Evolutionary conservation across 1,284 basidiomycete species (phyloP).

Genomic region (Fomitopsis palustris): DNA sequence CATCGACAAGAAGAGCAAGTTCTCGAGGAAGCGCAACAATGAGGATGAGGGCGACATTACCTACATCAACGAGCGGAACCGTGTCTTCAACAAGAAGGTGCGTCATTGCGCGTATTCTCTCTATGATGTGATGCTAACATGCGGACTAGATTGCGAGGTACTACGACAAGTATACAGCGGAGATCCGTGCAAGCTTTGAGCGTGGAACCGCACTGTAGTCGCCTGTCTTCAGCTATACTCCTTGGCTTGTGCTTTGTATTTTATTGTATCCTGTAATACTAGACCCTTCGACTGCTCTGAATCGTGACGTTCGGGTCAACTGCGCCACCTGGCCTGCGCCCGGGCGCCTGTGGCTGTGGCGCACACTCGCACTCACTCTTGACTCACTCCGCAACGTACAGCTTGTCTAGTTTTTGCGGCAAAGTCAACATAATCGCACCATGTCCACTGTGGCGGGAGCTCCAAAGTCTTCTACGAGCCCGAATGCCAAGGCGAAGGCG

Average conservation of each 20-base stretch:
- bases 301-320: too few species aligned
- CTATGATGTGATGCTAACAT: background rate
- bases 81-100: slow-evolving; percentile 98
- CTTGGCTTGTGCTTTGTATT: background rate
- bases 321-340: too few species aligned
- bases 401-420: background rate
- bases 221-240: background rate
- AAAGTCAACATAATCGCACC: background rate
- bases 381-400: background rate
- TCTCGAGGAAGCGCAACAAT: slow-evolving; percentile 84
- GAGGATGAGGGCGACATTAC: slow-evolving; percentile 95
- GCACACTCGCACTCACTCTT: too few species aligned
- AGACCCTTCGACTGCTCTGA: background rate
- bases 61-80: slow-evolving; percentile 99
- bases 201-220: slow-evolving; percentile 83
- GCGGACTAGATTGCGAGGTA: slow-evolving; percentile 80
- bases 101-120: slow-evolving; percentile 9
- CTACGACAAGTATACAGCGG: slow-evolving; percentile 96
- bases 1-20: slow-evolving; percentile 84
- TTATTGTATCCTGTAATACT: background rate
- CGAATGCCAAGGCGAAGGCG: background rate
- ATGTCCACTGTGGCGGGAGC: background rate
- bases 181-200: slow-evolving; percentile 94
- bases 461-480: background rate
- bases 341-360: too few species aligned